Conservation (phyloP, 2,329 filamentous ascomycete species). For the Nectriaceae sp. region DNA sequence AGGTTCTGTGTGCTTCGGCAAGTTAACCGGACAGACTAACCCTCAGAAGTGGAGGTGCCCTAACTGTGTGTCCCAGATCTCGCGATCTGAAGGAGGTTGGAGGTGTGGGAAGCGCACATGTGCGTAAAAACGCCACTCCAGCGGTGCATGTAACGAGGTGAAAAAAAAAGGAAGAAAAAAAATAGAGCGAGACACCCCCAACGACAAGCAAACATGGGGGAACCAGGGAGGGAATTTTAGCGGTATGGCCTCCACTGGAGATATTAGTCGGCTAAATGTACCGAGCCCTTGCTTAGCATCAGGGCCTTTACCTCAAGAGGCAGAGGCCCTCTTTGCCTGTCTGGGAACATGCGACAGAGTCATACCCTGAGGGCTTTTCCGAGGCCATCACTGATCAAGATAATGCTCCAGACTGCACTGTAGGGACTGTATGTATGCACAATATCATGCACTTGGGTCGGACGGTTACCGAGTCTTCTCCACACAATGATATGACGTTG, state of each 20-base stretch:
- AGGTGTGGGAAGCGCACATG: not conserved
- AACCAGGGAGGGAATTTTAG: no score
- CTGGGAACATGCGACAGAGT: no score
- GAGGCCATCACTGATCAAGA: not conserved
- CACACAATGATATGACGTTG: slow-evolving; percentile 16
- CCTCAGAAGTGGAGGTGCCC: no score
- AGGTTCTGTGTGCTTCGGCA: not conserved
- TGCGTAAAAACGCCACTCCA: not conserved
- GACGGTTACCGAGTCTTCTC: slow-evolving; percentile 11
- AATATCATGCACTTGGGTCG: slow-evolving; percentile 6
- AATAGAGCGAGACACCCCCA: no score
- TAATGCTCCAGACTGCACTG: not conserved
- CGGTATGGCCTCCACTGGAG: no score
- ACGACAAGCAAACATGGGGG: no score
- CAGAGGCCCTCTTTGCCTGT: no score
- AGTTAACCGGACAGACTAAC: not conserved
- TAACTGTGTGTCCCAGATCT: not conserved
- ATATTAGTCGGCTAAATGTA: no score
- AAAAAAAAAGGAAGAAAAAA: not conserved
- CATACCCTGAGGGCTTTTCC: not conserved
- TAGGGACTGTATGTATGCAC: slow-evolving; percentile 1
- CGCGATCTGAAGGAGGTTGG: not conserved
- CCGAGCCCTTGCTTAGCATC: not conserved
- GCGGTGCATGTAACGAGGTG: not conserved
- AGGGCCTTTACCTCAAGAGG: not conserved